Evolutionary conservation across 768 basidiomycete genomes (phyloP).

Genomic region (Rhizopogon vinicolor): DNA sequence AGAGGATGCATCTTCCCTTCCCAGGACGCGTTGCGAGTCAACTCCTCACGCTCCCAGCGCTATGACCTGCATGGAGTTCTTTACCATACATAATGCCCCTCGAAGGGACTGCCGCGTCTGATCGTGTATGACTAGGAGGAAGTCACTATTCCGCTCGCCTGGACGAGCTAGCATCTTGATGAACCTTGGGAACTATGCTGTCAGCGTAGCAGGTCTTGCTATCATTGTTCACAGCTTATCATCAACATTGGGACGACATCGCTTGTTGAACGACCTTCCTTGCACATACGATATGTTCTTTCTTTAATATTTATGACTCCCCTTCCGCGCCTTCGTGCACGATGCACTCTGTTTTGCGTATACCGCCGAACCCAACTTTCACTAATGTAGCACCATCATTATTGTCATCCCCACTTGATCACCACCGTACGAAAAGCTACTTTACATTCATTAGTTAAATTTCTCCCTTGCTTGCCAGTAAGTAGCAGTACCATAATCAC

Average conservation of each 20-base stretch:
- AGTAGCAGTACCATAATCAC: neutral
- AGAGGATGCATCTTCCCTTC: neutral
- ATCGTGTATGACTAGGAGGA: neutral
- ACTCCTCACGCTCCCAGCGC: slow-evolving; percentile 20
- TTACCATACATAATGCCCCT: slow-evolving; percentile 37
- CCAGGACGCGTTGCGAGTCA: slow-evolving; percentile 8
- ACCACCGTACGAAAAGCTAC: neutral
- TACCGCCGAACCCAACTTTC: neutral
- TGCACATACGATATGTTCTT: slow-evolving; percentile 8
- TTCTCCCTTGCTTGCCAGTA: neutral
- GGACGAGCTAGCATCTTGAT: neutral
- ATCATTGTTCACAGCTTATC: slow-evolving; percentile 9
- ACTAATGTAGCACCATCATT: slow-evolving; percentile 14
- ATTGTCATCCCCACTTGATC: neutral
- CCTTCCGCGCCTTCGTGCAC: neutral
- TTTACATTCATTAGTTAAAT: neutral
- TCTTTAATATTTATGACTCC: slow-evolving; percentile 9
- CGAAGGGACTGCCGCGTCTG: slow-evolving; percentile 11
- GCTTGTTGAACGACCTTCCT: slow-evolving; percentile 2
- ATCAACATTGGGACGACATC: slow-evolving; percentile 2
- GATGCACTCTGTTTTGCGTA: slow-evolving; percentile 2
- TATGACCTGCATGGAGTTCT: slow-evolving; percentile 48
- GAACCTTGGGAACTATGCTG: neutral
- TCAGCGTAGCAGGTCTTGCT: slow-evolving; percentile 1
- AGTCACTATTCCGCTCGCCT: neutral